Base-by-base conservation (phyloP, 768 basidiomycete genomes). In the Tulasnella sp. region DNA sequence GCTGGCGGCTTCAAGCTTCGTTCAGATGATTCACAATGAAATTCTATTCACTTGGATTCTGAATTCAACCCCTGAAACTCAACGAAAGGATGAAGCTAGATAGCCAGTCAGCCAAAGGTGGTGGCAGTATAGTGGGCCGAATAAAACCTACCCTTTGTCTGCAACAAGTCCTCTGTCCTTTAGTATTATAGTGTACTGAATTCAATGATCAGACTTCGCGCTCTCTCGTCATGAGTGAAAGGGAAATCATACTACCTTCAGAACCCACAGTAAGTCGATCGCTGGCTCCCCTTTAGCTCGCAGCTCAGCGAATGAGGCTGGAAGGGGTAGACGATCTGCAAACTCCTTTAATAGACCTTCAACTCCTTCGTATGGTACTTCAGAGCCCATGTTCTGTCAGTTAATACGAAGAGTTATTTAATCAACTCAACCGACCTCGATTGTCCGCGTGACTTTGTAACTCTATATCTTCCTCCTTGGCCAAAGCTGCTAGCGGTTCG, bases 101-200 rank as follows among this genome's bases (percentile, higher is more conserved):
- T n/a, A 2, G 39, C 67, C 14, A 31, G 58, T 25, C 29, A 64
- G 58, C 29, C 14, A 64, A 64, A 34, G 58, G 15, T 12, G 22
- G 6, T 8, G 58, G 31, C 58, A 64, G 25, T 25, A 34, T n/a
- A 34, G 71, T 36, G 17, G 58, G 11, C n/a, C 1, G 9, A 6
- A 17, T 34, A n/a, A n/a, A 76, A 40, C 75, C 7, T 52, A 76
- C 75, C 75, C 75, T 45, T 77, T 77, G 70, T 77, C 76, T 37
- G 76, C 76, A 36, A 77, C 76, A 29, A 77, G 71, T 39, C 71
- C 76, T 29, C 76, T 11, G 54, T 77, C 76, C 36, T 58, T 77
- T 25, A 78, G 42, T 22, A 78, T 14, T 17, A 78, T 72, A 14
- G 78, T 78, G n/a, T 78, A 78, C 78, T 78, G 49, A 17, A 54